These are phyloP conservation scores for sorghum (Sorghum bicolor) DNA, from an alignment of 176 grass and related monocot genomes.

Conservation along the genomic window Sorghum_bicolor_NCBIv3 NC_012875.2:58977501-58978000, in stretches of 20 bases:
- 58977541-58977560: no score
- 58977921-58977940: not conserved
- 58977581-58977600: no score
- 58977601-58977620: no score
- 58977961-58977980: not conserved
- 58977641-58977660: no score
- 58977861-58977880: constrained; percentile 43
- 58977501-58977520: no score
- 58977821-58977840: constrained; percentile 33
- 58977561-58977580: no score
- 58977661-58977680: not conserved
- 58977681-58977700: not conserved
- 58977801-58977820: constrained; percentile 25
- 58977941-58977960: not conserved
- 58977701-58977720: not conserved
- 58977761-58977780: not conserved
- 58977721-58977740: constrained; percentile 41
- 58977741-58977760: constrained; percentile 42
- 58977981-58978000: constrained; percentile 28
- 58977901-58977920: not conserved
- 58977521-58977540: no score
- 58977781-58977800: constrained; percentile 1
- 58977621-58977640: no score
- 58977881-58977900: constrained; percentile 24
- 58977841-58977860: constrained; percentile 26